These are phyloP conservation scores for Kwoniella heveanensis DNA, from an alignment of 768 basidiomycete genomes.

Conservation along the genomic window DNA sequence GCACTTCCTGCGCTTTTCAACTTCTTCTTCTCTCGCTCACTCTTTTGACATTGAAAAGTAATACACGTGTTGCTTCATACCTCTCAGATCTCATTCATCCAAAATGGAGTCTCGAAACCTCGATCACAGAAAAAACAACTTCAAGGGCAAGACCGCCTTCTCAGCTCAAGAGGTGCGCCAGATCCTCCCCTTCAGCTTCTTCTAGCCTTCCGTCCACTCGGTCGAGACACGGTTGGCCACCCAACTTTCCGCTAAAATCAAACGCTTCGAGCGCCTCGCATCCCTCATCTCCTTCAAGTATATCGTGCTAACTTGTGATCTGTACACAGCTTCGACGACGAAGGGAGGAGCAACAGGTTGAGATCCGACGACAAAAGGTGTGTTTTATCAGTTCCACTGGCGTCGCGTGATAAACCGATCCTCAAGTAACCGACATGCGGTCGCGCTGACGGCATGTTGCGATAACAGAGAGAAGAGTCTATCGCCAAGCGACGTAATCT, in stretches of 20 bases:
- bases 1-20: neutral
- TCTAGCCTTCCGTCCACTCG: neutral
- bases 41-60: neutral
- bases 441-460: too few species aligned
- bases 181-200: neutral
- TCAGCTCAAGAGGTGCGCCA: conserved; percentile 54
- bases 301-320: conserved; percentile 20
- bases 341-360: conserved; percentile 97
- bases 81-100: conserved; percentile 4
- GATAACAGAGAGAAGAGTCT: conserved; percentile 79
- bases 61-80: neutral
- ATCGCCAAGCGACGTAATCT: conserved; percentile 97
- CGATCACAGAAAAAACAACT: conserved; percentile 54
- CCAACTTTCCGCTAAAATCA: conserved; percentile 1
- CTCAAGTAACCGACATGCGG: too few species aligned
- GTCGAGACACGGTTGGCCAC: conserved; percentile 14
- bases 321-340: conserved; percentile 75
- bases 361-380: conserved; percentile 91
- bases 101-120: conserved; percentile 54
- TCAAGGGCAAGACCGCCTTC: conserved; percentile 57
- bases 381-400: conserved; percentile 13
- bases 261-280: neutral
- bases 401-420: conserved; percentile 5
- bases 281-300: neutral
- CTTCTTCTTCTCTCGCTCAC: neutral